These are phyloP conservation scores for Lactifluus pinguis DNA, from an alignment of 768 basidiomycete species.

Conservation along the genomic window DNA sequence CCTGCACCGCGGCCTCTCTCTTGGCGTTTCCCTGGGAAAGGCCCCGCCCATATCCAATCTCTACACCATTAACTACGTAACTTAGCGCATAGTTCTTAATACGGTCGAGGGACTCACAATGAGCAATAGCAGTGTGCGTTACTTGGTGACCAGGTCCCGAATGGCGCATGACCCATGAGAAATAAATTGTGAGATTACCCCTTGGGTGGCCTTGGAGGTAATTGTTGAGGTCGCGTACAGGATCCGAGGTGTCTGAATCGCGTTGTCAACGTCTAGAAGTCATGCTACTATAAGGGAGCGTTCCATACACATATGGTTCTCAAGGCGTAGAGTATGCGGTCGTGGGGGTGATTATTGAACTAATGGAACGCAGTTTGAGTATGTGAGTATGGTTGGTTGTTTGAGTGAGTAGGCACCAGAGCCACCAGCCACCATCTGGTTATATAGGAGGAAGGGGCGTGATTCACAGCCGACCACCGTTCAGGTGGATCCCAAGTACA, in stretches of 20 bases:
- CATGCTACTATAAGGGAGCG: neutral
- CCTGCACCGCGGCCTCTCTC: neutral
- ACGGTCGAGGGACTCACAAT: neutral
- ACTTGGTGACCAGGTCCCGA: neutral
- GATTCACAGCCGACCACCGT: neutral
- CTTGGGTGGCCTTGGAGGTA: neutral
- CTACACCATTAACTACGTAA: neutral
- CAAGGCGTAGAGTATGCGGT: neutral
- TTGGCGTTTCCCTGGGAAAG: neutral
- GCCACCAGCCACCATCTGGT: neutral
- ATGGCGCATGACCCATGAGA: neutral
- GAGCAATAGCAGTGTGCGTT: neutral
- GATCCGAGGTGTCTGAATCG: neutral
- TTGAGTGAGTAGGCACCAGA: neutral
- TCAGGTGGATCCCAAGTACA: neutral
- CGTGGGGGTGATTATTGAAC: neutral
- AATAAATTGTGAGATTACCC: neutral
- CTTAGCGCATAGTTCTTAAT: neutral
- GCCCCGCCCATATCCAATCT: neutral
- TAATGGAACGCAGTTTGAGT: neutral
- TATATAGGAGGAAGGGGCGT: neutral
- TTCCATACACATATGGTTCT: neutral
- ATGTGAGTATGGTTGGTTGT: neutral
- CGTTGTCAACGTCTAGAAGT: neutral
- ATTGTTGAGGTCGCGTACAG: constrained; percentile 6